Percentiles rank a stretch among this genome's conserved stretches.
phyloP scores from a whole-genome alignment of 495 filamentous ascomycete genomes.

The Zalerion maritima region DNA sequence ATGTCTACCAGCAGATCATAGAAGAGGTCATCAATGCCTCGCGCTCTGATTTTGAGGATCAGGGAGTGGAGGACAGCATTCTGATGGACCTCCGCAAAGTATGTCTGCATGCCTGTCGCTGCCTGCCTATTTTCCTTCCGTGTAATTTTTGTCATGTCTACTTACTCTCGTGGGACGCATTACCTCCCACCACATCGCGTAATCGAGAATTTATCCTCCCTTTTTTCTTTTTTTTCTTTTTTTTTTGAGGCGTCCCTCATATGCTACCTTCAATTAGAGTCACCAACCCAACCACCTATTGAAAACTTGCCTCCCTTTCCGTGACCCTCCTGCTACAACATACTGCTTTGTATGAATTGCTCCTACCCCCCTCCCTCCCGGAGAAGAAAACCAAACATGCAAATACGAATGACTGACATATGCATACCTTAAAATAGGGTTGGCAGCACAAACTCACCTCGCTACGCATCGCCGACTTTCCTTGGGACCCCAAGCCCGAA shows the following conservation, averaged over 20 bases:
- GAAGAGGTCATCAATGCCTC: slow-evolving; percentile 77
- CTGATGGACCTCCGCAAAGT: slow-evolving; percentile 76
- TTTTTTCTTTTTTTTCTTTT: slow-evolving; percentile 14
- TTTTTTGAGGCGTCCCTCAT: slow-evolving; percentile 11
- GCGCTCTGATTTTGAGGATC: slow-evolving; percentile 91
- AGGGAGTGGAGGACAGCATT: slow-evolving; percentile 73
- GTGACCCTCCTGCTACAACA: neutral
- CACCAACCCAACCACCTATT: too few species aligned
- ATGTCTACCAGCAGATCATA: slow-evolving; percentile 80
- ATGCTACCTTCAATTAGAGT: slow-evolving; percentile 2
- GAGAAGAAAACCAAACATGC: too few species aligned
- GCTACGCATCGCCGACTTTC: slow-evolving; percentile 71
- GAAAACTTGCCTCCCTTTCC: too few species aligned
- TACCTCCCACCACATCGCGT: slow-evolving; percentile 10
- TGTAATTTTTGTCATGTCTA: too few species aligned
- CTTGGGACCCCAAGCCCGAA: slow-evolving; percentile 75
- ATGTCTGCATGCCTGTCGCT: slow-evolving; percentile 27
- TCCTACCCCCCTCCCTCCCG: too few species aligned
- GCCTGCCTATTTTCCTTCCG: too few species aligned
- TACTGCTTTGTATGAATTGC: neutral
- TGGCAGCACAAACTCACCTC: slow-evolving; percentile 86
- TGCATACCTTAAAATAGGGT: slow-evolving; percentile 48
- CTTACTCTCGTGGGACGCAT: slow-evolving; percentile 9
- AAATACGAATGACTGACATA: slow-evolving; percentile 12
- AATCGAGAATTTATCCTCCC: slow-evolving; percentile 8